A percentile compares a stretch with the other conserved stretches of the same genome.
Evolutionary conservation across 106 monocot species (phyloP).

Genomic region (Phalaenopsis equestris): DNA sequence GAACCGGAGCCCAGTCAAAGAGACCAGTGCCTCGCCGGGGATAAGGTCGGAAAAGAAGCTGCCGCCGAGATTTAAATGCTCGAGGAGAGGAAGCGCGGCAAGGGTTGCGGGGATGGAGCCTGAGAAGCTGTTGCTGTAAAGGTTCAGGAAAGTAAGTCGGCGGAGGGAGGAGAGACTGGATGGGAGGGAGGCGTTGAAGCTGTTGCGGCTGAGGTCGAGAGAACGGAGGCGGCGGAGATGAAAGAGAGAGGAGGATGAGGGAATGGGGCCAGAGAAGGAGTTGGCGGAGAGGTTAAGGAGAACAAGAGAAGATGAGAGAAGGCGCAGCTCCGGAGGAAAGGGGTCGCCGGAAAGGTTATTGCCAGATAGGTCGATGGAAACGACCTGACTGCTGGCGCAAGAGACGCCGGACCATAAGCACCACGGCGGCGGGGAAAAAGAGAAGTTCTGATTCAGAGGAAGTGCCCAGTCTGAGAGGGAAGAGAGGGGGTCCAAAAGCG

Average conservation of each 20-base stretch:
- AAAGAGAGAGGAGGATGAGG: constrained; percentile 33
- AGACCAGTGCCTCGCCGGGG: constrained; percentile 22
- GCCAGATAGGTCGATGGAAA: constrained; percentile 53
- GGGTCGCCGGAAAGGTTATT: constrained; percentile 70
- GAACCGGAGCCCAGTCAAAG: constrained; percentile 25
- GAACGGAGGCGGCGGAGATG: constrained; percentile 35
- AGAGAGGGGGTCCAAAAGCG: constrained; percentile 51
- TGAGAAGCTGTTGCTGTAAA: constrained; percentile 78
- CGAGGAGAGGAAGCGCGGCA: constrained; percentile 17
- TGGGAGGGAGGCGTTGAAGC: constrained; percentile 68
- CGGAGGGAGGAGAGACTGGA: constrained; percentile 25
- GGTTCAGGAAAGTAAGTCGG: constrained; percentile 35
- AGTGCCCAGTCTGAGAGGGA: constrained; percentile 49
- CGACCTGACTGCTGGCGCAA: constrained; percentile 33
- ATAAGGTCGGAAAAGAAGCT: constrained; percentile 67
- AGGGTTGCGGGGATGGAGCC: constrained; percentile 44
- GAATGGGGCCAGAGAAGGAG: constrained; percentile 56
- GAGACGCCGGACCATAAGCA: constrained; percentile 62
- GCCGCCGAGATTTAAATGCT: constrained; percentile 71
- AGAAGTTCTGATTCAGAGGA: background rate
- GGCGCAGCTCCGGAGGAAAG: constrained; percentile 38
- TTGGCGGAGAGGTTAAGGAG: constrained; percentile 78
- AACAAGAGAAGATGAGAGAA: constrained; percentile 30
- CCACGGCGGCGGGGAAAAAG: constrained; percentile 24
- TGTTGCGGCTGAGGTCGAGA: constrained; percentile 78